These are phyloP conservation scores for Colletotrichum sojae DNA, from an alignment of 2,329 filamentous ascomycete species.

Conservation along the genomic window DNA sequence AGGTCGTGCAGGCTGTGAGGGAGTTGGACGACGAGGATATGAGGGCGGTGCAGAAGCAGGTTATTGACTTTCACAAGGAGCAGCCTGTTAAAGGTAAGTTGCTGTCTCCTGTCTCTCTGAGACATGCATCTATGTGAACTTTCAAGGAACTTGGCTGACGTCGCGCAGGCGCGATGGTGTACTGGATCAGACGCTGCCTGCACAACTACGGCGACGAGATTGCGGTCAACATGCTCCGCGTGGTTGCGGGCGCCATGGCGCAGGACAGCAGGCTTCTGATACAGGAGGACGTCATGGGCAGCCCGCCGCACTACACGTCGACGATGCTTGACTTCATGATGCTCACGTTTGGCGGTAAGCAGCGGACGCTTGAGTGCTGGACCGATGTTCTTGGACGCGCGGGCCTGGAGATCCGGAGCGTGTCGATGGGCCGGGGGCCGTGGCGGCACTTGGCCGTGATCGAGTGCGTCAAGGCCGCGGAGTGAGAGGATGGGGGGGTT, in stretches of 20 bases:
- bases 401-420: conserved; percentile 46
- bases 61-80: conserved; percentile 49
- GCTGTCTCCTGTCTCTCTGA: conserved; percentile 3
- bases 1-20: conserved; percentile 48
- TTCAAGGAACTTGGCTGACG: too few relatives aligned
- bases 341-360: conserved; percentile 51
- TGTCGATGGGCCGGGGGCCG: conserved; percentile 40
- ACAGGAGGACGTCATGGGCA: conserved; percentile 49
- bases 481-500: background rate
- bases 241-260: conserved; percentile 49
- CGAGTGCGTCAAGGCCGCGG: conserved; percentile 41
- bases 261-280: conserved; percentile 52
- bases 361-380: conserved; percentile 48
- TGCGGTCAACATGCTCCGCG: conserved; percentile 49
- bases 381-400: conserved; percentile 43
- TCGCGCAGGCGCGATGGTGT: conserved; percentile 50
- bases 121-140: background rate
- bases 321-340: conserved; percentile 50
- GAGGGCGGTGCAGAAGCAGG: conserved; percentile 27
- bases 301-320: conserved; percentile 45
- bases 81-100: conserved; percentile 42
- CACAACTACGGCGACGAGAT: conserved; percentile 55
- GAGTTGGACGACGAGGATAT: conserved; percentile 42
- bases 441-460: conserved; percentile 41
- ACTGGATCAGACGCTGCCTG: conserved; percentile 54